These are phyloP conservation scores for Aspergillus diversus DNA, from an alignment of 495 filamentous ascomycete genomes.

Conservation along the genomic window DNA sequence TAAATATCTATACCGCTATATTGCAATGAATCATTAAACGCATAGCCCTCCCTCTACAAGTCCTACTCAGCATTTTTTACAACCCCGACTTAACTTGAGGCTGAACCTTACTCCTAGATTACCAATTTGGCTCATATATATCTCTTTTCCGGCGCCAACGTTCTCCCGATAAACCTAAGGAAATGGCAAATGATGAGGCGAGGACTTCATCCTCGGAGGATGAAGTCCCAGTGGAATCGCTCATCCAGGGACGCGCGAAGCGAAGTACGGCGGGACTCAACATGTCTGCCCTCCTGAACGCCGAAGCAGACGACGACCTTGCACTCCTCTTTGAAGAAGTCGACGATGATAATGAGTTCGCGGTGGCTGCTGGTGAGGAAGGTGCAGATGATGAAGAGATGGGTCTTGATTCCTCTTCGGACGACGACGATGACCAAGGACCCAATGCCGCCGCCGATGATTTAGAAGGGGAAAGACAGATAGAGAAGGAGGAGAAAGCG, in stretches of 20 bases:
- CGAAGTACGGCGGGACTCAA: constrained; percentile 86
- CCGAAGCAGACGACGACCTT: constrained; percentile 76
- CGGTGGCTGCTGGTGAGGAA: constrained; percentile 65
- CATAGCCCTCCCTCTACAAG: background rate
- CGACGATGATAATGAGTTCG: constrained; percentile 82
- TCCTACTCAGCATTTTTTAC: too few species aligned
- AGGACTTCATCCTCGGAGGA: constrained; percentile 41
- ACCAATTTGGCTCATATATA: background rate
- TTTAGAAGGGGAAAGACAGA: constrained; percentile 63
- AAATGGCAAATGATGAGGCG: constrained; percentile 38
- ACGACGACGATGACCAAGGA: constrained; percentile 75
- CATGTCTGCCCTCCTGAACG: constrained; percentile 77
- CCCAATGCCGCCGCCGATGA: constrained; percentile 63
- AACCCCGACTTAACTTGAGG: too few species aligned
- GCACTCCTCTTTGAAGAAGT: constrained; percentile 84
- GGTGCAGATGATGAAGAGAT: constrained; percentile 72
- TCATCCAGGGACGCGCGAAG: constrained; percentile 75
- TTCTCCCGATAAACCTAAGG: background rate
- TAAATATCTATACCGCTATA: background rate
- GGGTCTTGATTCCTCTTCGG: constrained; percentile 79
- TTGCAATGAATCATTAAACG: background rate
- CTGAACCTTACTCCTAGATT: too few species aligned
- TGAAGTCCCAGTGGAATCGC: constrained; percentile 63
- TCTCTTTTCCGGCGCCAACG: background rate
- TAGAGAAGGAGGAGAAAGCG: constrained; percentile 61